phyloP scores from a whole-genome alignment of 1,284 basidiomycete genomes.

The Heterobasidion annosum region DNA sequence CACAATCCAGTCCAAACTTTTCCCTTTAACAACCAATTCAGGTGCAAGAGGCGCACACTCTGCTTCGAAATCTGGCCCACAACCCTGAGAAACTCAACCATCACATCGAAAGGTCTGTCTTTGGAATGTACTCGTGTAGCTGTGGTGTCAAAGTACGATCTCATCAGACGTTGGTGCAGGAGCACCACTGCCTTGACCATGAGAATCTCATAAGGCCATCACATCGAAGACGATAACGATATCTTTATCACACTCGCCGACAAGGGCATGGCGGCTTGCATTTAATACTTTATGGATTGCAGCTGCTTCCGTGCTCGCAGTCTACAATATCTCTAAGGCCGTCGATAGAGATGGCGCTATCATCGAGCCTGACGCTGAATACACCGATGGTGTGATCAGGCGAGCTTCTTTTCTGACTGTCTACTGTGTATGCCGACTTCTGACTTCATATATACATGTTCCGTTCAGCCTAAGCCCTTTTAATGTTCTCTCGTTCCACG shows the following conservation, averaged over 20 bases:
- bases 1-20: no score
- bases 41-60: no score
- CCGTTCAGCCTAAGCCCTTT: no score
- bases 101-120: no score
- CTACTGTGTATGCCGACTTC: no score
- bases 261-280: constrained; percentile 35
- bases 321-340: constrained; percentile 31
- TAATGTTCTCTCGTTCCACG: no score
- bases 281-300: constrained; percentile 39
- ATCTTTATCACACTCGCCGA: constrained; percentile 52
- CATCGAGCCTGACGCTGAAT: background rate
- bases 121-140: no score
- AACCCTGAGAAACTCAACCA: no score
- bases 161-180: background rate
- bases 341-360: constrained; percentile 28
- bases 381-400: background rate
- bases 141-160: background rate
- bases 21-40: no score
- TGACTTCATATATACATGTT: background rate
- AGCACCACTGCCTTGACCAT: constrained; percentile 27
- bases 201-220: constrained; percentile 54
- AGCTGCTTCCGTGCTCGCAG: constrained; percentile 33
- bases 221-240: constrained; percentile 44
- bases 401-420: background rate
- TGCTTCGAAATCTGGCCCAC: no score